Conservation (phyloP, 192 early-diverging fungal species). For the Entomortierella beljakovae region DNA sequence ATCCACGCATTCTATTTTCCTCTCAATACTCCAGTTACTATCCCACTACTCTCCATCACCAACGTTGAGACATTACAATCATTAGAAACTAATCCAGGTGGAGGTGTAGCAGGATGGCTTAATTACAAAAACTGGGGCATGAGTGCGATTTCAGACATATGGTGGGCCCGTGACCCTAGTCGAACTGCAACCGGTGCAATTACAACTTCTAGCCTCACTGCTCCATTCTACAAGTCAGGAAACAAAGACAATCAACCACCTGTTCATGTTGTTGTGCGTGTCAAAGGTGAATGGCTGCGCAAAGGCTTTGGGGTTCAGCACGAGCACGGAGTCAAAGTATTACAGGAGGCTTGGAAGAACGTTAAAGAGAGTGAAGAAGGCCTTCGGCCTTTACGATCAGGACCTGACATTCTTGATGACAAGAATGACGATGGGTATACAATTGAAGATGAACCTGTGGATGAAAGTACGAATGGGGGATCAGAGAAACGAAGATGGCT, state of each 20-base stretch:
- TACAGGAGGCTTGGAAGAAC: slow-evolving; percentile 50
- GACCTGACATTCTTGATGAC: neutral
- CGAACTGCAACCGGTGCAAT: slow-evolving; percentile 1
- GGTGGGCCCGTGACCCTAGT: slow-evolving; percentile 44
- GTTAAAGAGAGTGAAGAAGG: slow-evolving; percentile 42
- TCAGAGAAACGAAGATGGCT: slow-evolving; percentile 48
- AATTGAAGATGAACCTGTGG: neutral
- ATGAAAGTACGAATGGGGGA: slow-evolving; percentile 5
- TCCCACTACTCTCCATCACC: slow-evolving; percentile 40
- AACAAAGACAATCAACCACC: slow-evolving; percentile 16
- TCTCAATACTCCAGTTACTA: slow-evolving; percentile 43
- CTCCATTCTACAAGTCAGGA: neutral
- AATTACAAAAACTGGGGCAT: slow-evolving; percentile 53
- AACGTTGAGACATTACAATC: slow-evolving; percentile 22
- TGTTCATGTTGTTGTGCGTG: slow-evolving; percentile 47
- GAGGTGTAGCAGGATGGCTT: slow-evolving; percentile 31
- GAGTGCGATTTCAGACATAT: slow-evolving; percentile 31
- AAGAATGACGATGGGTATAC: slow-evolving; percentile 11
- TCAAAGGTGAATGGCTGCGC: slow-evolving; percentile 44
- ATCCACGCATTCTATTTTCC: slow-evolving; percentile 53
- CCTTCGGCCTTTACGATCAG: slow-evolving; percentile 12
- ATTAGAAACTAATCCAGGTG: neutral
- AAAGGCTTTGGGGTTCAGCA: slow-evolving; percentile 48
- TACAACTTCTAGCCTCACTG: neutral
- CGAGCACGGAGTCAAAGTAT: slow-evolving; percentile 36